These are phyloP conservation scores for Spathaspora sp. DNA, from an alignment of 805 yeast genomes.

Conservation along the genomic window DNA sequence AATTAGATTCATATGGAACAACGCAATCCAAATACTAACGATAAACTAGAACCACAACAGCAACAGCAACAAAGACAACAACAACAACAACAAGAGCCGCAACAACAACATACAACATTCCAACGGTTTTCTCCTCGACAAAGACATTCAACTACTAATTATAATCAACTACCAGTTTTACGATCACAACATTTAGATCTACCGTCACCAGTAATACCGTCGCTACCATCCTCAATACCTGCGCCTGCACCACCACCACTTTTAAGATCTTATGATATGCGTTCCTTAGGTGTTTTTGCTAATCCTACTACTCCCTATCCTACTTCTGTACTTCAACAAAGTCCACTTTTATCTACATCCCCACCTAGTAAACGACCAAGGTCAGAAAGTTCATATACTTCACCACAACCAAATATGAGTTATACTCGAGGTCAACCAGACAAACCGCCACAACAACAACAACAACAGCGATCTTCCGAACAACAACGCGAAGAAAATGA, in stretches of 20 bases:
- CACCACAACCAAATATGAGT: constrained; percentile 10
- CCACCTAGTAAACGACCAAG: neutral
- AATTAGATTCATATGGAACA: neutral
- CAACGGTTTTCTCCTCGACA: neutral
- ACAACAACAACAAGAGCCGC: neutral
- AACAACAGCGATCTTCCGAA: constrained; percentile 1
- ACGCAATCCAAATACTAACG: constrained; percentile 1
- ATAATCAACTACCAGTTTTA: neutral
- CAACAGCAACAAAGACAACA: neutral
- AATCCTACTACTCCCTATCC: neutral
- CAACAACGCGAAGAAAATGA: constrained; percentile 22
- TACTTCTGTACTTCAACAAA: neutral
- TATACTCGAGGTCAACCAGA: constrained; percentile 7
- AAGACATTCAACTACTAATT: neutral
- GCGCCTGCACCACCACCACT: neutral
- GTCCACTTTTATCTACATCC: neutral
- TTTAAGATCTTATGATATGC: neutral
- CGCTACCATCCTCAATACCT: neutral
- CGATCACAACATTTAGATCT: neutral
- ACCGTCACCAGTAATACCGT: constrained; percentile 1
- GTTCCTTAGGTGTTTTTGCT: neutral
- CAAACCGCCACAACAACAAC: neutral
- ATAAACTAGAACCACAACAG: neutral
- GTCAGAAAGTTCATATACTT: neutral
- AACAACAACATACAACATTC: neutral